Base-by-base conservation (phyloP, 495 filamentous ascomycete genomes). In the Aspergillus olivimuriae region DNA sequence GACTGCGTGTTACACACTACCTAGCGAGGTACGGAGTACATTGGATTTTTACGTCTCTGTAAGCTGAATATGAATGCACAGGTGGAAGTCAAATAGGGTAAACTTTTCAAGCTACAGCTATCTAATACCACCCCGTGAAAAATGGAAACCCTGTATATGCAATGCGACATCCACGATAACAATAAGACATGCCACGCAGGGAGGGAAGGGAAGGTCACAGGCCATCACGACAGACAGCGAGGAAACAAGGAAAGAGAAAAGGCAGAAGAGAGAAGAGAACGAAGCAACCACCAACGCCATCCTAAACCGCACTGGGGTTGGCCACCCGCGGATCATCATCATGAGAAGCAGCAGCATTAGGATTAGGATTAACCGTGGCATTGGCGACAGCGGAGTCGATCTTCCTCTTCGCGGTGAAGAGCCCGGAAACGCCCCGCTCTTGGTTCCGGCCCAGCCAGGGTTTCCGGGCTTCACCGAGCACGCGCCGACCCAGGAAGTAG, bases 401-500 rank as follows among this genome's bases (percentile, higher is more conserved):
- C 73, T 80, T 84, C 58, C 80, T 70, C 74, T 83, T 92, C 43
- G 92, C 92, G 16, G 92, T 98, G 21, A 89, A 91, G 32, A 95
- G 48, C 11, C 92, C 92, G 11, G 73, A 77, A 33, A 94, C 73
- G 19, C 92, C 92, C 4, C 74, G 63, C 56, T 89, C 82, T 75
- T 98, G 92, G 50, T 86, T 79, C 39, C 75, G 67, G 2, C 92
- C 92, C 28, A 98, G 65, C 92, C 92, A 98, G 4, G 92, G 92
- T 75, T 98, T 98, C 63, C 81, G 81, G 30, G 83, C 78, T 61
- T 98, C 92, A n/a, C 88, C 92, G 34, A 96, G 63, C 1, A 61
- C 60, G 43, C 77, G 78, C 34, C 84, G 84, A 3, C 82, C 83
- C 4, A 89, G 62, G 62, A 89, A 95, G 55, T 96, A 98, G 19